Conservation (phyloP, 192 early-diverging fungal genomes). For the Chytriomyces sp. region DNA sequence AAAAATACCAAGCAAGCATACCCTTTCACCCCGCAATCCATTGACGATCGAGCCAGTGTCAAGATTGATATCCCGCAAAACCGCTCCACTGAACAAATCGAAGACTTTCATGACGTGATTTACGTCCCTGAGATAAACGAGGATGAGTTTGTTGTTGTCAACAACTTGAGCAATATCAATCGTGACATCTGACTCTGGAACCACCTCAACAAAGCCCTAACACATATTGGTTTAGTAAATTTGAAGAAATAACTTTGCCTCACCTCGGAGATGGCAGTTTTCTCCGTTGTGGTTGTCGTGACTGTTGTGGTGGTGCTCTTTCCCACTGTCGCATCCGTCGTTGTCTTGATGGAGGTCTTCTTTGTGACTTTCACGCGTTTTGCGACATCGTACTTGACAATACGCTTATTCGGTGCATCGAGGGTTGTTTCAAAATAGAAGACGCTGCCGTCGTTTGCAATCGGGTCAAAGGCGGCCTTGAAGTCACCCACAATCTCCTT, state of each 20-base stretch:
- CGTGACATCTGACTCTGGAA: slow-evolving; percentile 56
- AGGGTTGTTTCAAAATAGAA: slow-evolving; percentile 66
- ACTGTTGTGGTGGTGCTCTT: background rate
- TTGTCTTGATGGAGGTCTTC: background rate
- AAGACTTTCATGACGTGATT: slow-evolving; percentile 50
- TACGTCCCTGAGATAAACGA: slow-evolving; percentile 66
- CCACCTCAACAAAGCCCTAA: slow-evolving; percentile 54
- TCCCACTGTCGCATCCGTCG: background rate
- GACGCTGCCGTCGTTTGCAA: slow-evolving; percentile 53
- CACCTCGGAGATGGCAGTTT: background rate
- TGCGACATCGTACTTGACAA: slow-evolving; percentile 64
- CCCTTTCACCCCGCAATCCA: slow-evolving; percentile 26
- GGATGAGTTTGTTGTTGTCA: slow-evolving; percentile 56
- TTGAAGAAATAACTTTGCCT: background rate
- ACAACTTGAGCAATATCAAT: slow-evolving; percentile 42
- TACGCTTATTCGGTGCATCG: slow-evolving; percentile 60
- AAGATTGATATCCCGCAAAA: slow-evolving; percentile 47
- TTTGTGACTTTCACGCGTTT: slow-evolving; percentile 33
- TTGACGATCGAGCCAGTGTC: slow-evolving; percentile 52
- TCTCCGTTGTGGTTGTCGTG: background rate
- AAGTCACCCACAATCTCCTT: slow-evolving; percentile 16
- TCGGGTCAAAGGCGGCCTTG: background rate
- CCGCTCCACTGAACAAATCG: slow-evolving; percentile 43
- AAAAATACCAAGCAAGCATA: background rate
- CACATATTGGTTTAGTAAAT: background rate